Base-by-base conservation (phyloP, 2,329 filamentous ascomycete genomes). In the Penicillium freii region DNA sequence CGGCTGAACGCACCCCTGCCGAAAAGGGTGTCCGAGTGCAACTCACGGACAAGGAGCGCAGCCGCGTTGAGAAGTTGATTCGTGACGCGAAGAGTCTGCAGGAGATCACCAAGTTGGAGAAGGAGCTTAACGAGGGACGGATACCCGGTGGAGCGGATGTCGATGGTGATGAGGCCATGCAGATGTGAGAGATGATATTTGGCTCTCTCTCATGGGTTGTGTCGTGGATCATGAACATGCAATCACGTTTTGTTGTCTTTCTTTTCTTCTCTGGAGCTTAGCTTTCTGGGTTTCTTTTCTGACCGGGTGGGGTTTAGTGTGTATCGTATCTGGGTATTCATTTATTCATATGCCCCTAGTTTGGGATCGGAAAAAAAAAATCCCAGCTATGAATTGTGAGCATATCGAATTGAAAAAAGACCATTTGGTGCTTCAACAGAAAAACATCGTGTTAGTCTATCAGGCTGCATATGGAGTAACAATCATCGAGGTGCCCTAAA, bases 31-130 rank as follows among this genome's bases (percentile, higher is more conserved):
- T 91, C 62, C 84, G 89, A 51, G 88, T 93, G 67, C 90, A 92
- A 77, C 80, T 96, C 65, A 97, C 92, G 4, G 91, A 93, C 38
- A 87, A 87, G 71, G 94, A 99, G 82, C 89, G 88, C 80, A 89
- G 88, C 81, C 84, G 86, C 62, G 84, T 97, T 60, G 87, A 95
- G 77, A 88, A 91, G 69, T 82, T 93, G 78, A 96, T 99, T 74
- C 87, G 87, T 75, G 91, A 90, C 69, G 93, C 94, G 6, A 92
- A 88, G 73, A 96, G 89, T 70, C 74, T 99, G 69, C 88, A 92
- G 66, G 94, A 97, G 78, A 95, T 99, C 71, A 88, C 91, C 56
- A 83, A 86, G 65, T 75, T 99, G 71, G 94, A 99, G 80, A 96
- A 93, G 80, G 91, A 94, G 75, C 78, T 97, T 64, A 90, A 90